Base-by-base conservation (phyloP, 2,329 filamentous ascomycete species). In the Exserohilum turcica region DNA sequence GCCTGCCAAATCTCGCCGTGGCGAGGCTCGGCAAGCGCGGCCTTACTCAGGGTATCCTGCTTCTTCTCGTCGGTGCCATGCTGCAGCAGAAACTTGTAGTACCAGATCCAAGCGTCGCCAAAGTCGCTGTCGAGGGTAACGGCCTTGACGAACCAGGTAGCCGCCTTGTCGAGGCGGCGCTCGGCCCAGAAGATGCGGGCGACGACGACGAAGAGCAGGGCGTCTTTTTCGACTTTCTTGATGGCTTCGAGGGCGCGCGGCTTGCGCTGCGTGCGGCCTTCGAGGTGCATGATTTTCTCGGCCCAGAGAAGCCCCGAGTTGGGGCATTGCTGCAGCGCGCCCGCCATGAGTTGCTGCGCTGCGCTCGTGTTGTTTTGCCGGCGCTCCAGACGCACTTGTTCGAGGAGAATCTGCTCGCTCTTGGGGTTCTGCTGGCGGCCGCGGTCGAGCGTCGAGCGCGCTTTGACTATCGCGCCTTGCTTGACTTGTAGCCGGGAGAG, bases 21-120 rank as follows among this genome's bases (percentile, higher is more conserved):
- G 65, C 87, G 86, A 3, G 95, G 95, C 74, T 97, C 94, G 52
- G 87, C 92, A 43, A 88, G 78, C 28, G 89, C 81, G 64, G 90
- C 92, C 78, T 96, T 96, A 52, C 80, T 81, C 5, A 96, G 74
- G 28, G 97, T 88, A 70, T 97, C 94, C 27, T 81, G 84, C 67
- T 89, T 83, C 86, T 97, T 99, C 80, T 96, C 93, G 70, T 91
- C 88, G 5, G 92, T 97, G 8, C 94, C 95, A 77, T 99, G 92
- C 80, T 97, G 91, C 63, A 86, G 73, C 60, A 97, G 71, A 74
- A 97, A 99, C 74, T 93, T 92, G 75, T 92, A 94, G 75, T 97
- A 99, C 93, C 93, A 99, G 16, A 92, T 93, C 95, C 95, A 99
- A 9, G 87, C 90, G 78, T 99, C 95, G 44, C 94, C 94, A 44